Percentiles rank a stretch among this genome's conserved stretches.
Evolutionary conservation across 1,284 basidiomycete species (phyloP).

Genomic region (Chalciporus sp.): DNA sequence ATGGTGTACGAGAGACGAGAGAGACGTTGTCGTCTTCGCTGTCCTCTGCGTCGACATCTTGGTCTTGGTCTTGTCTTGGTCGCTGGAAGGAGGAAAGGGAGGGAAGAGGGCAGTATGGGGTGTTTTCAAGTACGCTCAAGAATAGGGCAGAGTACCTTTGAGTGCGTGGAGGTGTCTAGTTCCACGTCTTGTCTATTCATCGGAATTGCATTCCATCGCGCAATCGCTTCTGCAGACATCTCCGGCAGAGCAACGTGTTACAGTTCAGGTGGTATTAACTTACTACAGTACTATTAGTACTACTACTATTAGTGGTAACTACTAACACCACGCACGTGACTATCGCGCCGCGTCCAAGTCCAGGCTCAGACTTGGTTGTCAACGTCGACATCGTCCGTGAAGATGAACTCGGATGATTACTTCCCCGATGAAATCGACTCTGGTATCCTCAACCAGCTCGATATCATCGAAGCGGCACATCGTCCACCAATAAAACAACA

Average conservation of each 20-base stretch:
- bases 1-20: constrained; percentile 71
- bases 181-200: constrained; percentile 33
- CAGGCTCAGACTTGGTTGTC: neutral
- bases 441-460: constrained; percentile 53
- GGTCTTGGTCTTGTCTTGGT: constrained; percentile 43
- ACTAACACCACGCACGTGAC: constrained; percentile 3
- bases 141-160: constrained; percentile 72
- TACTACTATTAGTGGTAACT: no score
- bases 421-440: constrained; percentile 52
- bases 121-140: constrained; percentile 41
- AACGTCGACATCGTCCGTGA: constrained; percentile 28
- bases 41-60: constrained; percentile 41
- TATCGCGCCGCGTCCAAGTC: neutral
- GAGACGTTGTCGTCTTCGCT: constrained; percentile 67
- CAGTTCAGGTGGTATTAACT: no score
- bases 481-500: constrained; percentile 26
- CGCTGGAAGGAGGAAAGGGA: constrained; percentile 58
- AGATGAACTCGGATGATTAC: constrained; percentile 72
- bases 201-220: constrained; percentile 73
- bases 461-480: constrained; percentile 67
- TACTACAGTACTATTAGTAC: no score
- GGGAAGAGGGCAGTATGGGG: constrained; percentile 52
- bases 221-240: constrained; percentile 67
- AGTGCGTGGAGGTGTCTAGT: constrained; percentile 6
- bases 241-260: constrained; percentile 14